Base-by-base conservation (phyloP, 768 basidiomycete species). In the Lentinula detonsa region DNA sequence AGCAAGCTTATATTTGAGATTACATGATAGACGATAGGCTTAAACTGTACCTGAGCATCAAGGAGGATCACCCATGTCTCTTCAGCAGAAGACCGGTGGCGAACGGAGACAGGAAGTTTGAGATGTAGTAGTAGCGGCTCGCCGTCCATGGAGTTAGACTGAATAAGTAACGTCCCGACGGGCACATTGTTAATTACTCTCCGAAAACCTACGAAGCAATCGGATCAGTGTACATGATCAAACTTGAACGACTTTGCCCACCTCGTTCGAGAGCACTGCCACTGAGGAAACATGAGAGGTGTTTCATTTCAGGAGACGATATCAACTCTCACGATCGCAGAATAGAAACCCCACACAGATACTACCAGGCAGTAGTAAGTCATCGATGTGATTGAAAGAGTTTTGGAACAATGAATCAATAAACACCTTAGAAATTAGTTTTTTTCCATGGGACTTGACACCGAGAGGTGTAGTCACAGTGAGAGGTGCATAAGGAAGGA, bases 261-360 rank as follows among this genome's bases (percentile, higher is more conserved):
- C 96, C 97, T 50, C 88, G 86, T 73, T 95, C 93, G 21, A 99
- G 81, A 2, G 92, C 90, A 13, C 94, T 93, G 9, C 97, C 95
- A 23, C 91, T 93, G 62, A 45, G 66, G 33, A 64, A 2, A 18
- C 4, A 42, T 63, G 31, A 67, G 57, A 59, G 43, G 62, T 35
- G 60, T 35, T 43, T 51, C 37, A 42, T 39, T 34, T 28, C 9
- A 23, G 15, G 40, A 31, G 39, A 31, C 8, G 43, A 46, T 15
- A 43, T 3, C 39, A 4, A 13, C 10, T 81, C 90, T 62, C 68
- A 93, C 85, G 95, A 95, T 63, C 95, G 85, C 50, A 93, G 76
- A 67, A 99, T 92, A 1, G 90, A 86, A 8, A 98, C 88, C 5
- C 95, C 96, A 65, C 95, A 95, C 3, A 96, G 74, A 60, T 83